These are phyloP conservation scores for Macaranga tanarius DNA, from an alignment of 441 rosid species.

Conservation along the genomic window DNA sequence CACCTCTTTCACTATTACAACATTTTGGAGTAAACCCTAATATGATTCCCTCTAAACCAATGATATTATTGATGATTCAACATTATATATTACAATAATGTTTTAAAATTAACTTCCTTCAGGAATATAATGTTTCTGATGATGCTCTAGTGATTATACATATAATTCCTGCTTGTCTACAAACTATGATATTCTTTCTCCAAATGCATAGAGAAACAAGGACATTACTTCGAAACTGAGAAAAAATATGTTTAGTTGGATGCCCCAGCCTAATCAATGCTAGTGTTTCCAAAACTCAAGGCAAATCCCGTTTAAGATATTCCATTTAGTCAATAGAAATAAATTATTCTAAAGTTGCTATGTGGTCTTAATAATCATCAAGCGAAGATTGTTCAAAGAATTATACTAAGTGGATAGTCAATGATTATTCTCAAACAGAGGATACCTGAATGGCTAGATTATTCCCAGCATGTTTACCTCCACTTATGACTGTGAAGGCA, in stretches of 20 bases:
- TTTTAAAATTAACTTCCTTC: background rate
- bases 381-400: slow-evolving; percentile 1
- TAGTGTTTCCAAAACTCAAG: slow-evolving; percentile 1
- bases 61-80: background rate
- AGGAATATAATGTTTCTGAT: background rate
- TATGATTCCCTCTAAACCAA: background rate
- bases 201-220: slow-evolving; percentile 9
- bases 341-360: slow-evolving; percentile 5
- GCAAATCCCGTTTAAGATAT: background rate
- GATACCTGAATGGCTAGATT: slow-evolving; percentile 77
- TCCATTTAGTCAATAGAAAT: background rate
- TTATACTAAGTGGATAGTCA: slow-evolving; percentile 7
- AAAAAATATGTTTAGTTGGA: background rate
- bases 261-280: background rate
- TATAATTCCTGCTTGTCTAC: background rate
- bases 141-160: background rate
- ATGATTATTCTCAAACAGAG: slow-evolving; percentile 1
- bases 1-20: background rate
- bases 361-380: background rate
- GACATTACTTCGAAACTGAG: background rate
- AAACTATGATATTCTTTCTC: background rate
- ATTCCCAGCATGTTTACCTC: slow-evolving; percentile 91
- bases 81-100: background rate
- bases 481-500: slow-evolving; percentile 88
- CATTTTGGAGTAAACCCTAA: background rate